Evolutionary conservation across 129 eudicot species (phyloP), one percentile per base, ranked within the genome.

Genomic region (Kitagawia praeruptora): DNA sequence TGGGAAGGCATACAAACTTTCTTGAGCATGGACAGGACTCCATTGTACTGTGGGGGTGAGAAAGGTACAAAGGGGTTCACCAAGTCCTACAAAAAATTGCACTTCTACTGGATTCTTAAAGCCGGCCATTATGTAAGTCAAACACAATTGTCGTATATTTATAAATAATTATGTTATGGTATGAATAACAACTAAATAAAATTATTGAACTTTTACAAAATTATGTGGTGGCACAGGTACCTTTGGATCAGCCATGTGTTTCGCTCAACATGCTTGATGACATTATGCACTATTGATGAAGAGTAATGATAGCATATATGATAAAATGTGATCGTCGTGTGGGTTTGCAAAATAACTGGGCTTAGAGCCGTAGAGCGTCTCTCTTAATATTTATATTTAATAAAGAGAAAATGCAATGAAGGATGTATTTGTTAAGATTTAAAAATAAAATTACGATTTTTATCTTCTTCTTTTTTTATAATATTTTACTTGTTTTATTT

Each of bases 41-140:
- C 97, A 64, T 12, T 93, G 27, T 91, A 83, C 27, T 93, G 98
- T 85, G 93, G 86, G 58, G 74, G 49, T 71, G 85, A 39, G 0
- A 70, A 31, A 75, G 74, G 42, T 0, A 91, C 98, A 56, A 87
- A 84, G 84, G 98, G 91, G 69, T 93, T 89, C 83, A 81, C 71
- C 64, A 93, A 83, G 73, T 88, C 97, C 28, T 93, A 82, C 75
- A 78, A 56, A 74, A 93, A 93, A 45, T 84, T 93, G 16, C 90
- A 89, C 80, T 93, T 93, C 76, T 93, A 89, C 79, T 91, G 97
- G 97, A 91, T 93, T 81, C 98, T 93, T 84, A 91, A 88, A 82
- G 98, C 98, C 70, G 96, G 97, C 61, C 98, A 93, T 83, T 93
- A 89, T 88, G 98, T 91, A 87, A 93, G 98, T 87, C 78, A 21